Percentiles rank a stretch among this genome's conserved stretches.
Evolutionary conservation across 129 eudicot genomes (phyloP).

Genomic region (Tanacetum coccineum): DNA sequence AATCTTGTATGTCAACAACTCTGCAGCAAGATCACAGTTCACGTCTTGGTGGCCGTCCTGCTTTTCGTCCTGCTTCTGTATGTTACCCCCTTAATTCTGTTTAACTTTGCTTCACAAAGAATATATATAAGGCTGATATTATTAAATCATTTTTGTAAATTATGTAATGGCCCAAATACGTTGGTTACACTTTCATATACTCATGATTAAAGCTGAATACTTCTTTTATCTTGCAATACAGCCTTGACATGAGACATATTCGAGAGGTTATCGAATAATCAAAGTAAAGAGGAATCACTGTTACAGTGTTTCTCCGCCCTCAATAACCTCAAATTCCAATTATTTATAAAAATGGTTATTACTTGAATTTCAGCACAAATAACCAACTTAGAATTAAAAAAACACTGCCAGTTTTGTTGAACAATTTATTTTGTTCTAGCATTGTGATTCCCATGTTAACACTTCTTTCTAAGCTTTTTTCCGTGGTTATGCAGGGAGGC

Average conservation of each 20-base stretch:
- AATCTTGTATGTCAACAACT: conserved; percentile 23
- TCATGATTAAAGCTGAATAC: not conserved
- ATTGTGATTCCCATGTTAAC: not conserved
- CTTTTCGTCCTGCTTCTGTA: conserved; percentile 50
- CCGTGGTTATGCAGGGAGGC: conserved; percentile 41
- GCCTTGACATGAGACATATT: not conserved
- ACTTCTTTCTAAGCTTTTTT: not conserved
- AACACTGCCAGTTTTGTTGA: not conserved
- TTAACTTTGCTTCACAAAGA: conserved; percentile 7
- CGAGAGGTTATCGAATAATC: not conserved
- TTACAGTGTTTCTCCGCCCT: conserved; percentile 5
- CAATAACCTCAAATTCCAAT: not conserved
- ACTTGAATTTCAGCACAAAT: not conserved
- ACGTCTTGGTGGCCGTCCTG: conserved; percentile 38
- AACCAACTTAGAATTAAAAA: not conserved
- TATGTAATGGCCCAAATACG: not conserved
- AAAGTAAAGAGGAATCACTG: not conserved
- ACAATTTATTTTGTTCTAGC: not conserved
- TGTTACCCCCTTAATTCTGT: conserved; percentile 12
- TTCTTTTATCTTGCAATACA: not conserved
- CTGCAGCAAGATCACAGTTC: conserved; percentile 48
- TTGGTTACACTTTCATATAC: not conserved
- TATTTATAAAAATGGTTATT: not conserved
- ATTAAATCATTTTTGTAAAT: not conserved
- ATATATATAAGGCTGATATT: conserved; percentile 15